These are phyloP conservation scores for Pyrenophora tritici-repentis DNA, from an alignment of 2,329 filamentous ascomycete genomes.

Conservation along the genomic window DNA sequence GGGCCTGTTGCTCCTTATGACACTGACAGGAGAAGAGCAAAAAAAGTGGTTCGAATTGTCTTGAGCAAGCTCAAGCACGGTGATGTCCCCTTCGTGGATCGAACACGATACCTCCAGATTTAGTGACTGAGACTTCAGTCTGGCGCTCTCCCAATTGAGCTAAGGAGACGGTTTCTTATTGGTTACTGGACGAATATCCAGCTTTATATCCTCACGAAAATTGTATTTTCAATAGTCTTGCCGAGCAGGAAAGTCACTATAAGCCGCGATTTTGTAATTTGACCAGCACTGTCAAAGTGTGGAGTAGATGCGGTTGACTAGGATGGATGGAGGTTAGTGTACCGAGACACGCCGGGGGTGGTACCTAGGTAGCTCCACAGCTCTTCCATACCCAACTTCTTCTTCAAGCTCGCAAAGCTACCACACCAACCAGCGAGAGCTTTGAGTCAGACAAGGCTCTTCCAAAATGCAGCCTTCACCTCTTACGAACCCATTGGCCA, in stretches of 20 bases:
- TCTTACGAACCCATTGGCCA: conserved; percentile 72
- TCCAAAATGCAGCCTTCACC: conserved; percentile 37
- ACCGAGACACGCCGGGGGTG: conserved; percentile 1
- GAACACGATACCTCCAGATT: conserved; percentile 38
- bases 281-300: background rate
- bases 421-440: background rate
- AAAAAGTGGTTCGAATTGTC: conserved; percentile 16
- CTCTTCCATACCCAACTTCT: conserved; percentile 9
- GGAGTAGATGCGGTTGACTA: conserved; percentile 3
- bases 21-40: background rate
- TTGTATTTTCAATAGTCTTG: no score
- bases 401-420: conserved; percentile 3
- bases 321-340: conserved; percentile 7
- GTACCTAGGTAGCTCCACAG: conserved; percentile 8
- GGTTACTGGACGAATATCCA: background rate
- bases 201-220: no score
- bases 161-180: conserved; percentile 34
- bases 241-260: background rate
- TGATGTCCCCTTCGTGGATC: conserved; percentile 29
- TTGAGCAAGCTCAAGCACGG: conserved; percentile 18
- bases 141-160: conserved; percentile 42
- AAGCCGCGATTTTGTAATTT: background rate
- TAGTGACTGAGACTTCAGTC: conserved; percentile 39
- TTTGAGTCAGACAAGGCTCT: background rate
- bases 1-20: no score